phyloP scores from a whole-genome alignment of 805 yeast species.

The Scheffersomyces coipomensis region DNA sequence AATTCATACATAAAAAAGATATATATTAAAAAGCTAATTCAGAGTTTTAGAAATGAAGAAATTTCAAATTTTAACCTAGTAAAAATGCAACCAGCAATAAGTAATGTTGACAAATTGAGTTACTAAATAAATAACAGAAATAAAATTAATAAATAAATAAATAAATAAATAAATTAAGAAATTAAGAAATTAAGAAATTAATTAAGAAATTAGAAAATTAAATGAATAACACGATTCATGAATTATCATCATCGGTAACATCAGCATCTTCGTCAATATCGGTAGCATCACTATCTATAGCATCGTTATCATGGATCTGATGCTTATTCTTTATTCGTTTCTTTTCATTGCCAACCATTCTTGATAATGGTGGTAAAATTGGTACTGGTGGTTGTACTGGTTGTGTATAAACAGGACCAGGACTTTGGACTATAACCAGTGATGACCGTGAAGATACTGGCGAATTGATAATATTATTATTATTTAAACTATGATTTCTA shows the following conservation, averaged over 20 bases:
- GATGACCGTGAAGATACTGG: constrained; percentile 20
- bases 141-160: too few species aligned
- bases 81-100: too few species aligned
- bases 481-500: constrained; percentile 24
- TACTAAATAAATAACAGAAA: too few species aligned
- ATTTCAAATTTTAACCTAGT: too few species aligned
- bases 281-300: constrained; percentile 30
- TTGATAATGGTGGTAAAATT: constrained; percentile 29
- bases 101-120: too few species aligned
- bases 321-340: constrained; percentile 1
- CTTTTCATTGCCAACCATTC: constrained; percentile 13
- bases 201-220: too few species aligned
- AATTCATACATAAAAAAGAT: too few species aligned
- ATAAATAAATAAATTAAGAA: too few species aligned
- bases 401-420: constrained; percentile 1
- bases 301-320: constrained; percentile 1
- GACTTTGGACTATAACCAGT: constrained; percentile 17
- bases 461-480: constrained; percentile 21
- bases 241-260: constrained; percentile 12
- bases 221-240: too few species aligned
- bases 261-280: constrained; percentile 32
- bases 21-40: too few species aligned
- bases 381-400: constrained; percentile 9
- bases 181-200: too few species aligned
- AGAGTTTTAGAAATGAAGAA: too few species aligned